phyloP scores from a whole-genome alignment of 805 yeast species.

The Metschnikowia drakensbergensis region DNA sequence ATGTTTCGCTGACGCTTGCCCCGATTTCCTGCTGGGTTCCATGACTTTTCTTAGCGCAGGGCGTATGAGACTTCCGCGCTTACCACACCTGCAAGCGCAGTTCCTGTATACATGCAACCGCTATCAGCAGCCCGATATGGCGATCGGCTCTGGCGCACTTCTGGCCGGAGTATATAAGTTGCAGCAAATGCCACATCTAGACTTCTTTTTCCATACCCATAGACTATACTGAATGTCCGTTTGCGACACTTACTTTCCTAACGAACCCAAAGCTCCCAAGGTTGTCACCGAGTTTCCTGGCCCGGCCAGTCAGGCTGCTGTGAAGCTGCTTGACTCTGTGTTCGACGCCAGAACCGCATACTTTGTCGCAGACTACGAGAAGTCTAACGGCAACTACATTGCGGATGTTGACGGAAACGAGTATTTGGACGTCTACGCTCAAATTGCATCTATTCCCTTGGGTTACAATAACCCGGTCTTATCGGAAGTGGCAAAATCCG shows the following conservation, averaged over 20 bases:
- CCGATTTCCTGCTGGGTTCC: neutral
- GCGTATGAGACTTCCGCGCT: neutral
- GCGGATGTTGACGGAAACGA: constrained; percentile 78
- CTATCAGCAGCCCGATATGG: constrained; percentile 1
- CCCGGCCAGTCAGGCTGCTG: constrained; percentile 54
- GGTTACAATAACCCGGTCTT: constrained; percentile 85
- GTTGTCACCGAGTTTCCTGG: constrained; percentile 74
- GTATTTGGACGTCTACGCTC: constrained; percentile 73
- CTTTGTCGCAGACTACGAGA: constrained; percentile 71
- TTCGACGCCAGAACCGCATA: constrained; percentile 72
- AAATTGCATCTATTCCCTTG: constrained; percentile 78
- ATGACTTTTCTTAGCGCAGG: neutral
- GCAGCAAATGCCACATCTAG: neutral
- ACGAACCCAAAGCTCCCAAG: constrained; percentile 72
- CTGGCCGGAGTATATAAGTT: neutral
- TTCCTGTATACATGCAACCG: neutral
- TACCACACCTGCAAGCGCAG: neutral
- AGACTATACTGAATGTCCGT: constrained; percentile 33
- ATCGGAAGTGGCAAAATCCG: constrained; percentile 62
- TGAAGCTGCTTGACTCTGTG: constrained; percentile 53
- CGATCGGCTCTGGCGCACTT: constrained; percentile 2
- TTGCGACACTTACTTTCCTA: constrained; percentile 62
- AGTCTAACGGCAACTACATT: constrained; percentile 75
- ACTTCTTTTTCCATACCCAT: neutral
- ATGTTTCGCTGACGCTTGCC: neutral